Conservation (phyloP, 2,329 filamentous ascomycete species). For the Teratosphaeria pseudoeucalypti region DNA sequence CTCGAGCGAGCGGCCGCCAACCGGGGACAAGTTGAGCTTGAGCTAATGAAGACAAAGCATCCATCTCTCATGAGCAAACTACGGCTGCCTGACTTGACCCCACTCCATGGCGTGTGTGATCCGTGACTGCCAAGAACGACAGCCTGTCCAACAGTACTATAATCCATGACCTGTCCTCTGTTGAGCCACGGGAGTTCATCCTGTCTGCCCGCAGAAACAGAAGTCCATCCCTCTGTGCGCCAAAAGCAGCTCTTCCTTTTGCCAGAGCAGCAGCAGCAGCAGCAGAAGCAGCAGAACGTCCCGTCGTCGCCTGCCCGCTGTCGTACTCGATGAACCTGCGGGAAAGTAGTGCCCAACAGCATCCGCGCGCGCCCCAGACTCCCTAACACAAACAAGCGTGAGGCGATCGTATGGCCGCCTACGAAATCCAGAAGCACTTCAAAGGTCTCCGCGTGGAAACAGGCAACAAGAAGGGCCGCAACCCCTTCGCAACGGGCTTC, state of each 20-base stretch:
- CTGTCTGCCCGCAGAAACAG: neutral
- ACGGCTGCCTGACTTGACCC: neutral
- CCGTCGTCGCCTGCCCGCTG: neutral
- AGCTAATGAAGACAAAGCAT: neutral
- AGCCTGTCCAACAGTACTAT: neutral
- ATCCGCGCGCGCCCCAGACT: neutral
- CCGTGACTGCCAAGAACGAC: neutral
- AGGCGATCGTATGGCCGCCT: constrained; percentile 20
- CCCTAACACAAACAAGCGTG: neutral
- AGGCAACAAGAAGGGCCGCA: constrained; percentile 17
- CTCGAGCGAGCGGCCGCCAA: neutral
- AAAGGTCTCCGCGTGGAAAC: constrained; percentile 22
- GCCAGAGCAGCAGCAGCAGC: neutral
- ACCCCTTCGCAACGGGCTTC: constrained; percentile 24
- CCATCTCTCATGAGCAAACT: neutral
- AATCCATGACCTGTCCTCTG: neutral
- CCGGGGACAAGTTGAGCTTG: neutral
- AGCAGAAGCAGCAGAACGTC: neutral
- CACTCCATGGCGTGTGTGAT: neutral
- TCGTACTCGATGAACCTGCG: neutral
- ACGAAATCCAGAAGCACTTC: constrained; percentile 23
- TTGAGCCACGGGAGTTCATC: neutral
- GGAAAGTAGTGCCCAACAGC: neutral
- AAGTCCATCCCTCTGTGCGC: neutral
- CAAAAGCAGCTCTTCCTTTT: neutral